phyloP scores from a whole-genome alignment of 1,284 basidiomycete genomes.

The Leucoagaricus sp. region DNA sequence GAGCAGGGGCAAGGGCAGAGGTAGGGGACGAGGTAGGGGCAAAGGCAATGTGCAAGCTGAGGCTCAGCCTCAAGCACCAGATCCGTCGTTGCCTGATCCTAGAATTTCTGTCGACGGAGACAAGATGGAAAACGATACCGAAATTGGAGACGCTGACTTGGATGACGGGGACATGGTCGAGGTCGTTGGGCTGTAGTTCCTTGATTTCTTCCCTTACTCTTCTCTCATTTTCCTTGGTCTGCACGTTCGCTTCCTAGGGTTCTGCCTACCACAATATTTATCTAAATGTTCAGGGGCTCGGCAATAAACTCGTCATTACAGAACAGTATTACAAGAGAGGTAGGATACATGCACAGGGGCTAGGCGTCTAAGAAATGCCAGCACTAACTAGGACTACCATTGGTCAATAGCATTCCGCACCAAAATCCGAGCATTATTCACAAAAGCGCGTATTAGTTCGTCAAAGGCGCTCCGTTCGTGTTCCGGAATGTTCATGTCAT shows the following conservation, averaged over 20 bases:
- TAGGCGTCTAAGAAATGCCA: not conserved
- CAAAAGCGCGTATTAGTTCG: constrained; percentile 80
- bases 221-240: not conserved
- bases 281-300: no score
- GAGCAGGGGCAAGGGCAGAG: constrained; percentile 15
- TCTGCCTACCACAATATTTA: no score
- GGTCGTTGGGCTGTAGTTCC: constrained; percentile 57
- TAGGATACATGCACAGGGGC: not conserved
- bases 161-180: constrained; percentile 80
- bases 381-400: constrained; percentile 22
- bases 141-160: constrained; percentile 65
- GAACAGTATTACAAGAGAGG: not conserved
- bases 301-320: no score
- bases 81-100: constrained; percentile 40
- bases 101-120: constrained; percentile 68
- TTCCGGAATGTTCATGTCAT: constrained; percentile 56
- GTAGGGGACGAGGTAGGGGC: constrained; percentile 13
- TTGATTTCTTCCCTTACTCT: not conserved
- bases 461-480: constrained; percentile 73
- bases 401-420: constrained; percentile 58
- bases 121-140: constrained; percentile 52
- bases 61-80: constrained; percentile 19
- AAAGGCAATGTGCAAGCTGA: constrained; percentile 21
- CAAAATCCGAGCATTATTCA: constrained; percentile 77
- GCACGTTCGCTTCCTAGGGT: no score